These are phyloP conservation scores for Colletotrichum lindemuthianum DNA, from an alignment of 2,329 filamentous ascomycete genomes.

Conservation along the genomic window DNA sequence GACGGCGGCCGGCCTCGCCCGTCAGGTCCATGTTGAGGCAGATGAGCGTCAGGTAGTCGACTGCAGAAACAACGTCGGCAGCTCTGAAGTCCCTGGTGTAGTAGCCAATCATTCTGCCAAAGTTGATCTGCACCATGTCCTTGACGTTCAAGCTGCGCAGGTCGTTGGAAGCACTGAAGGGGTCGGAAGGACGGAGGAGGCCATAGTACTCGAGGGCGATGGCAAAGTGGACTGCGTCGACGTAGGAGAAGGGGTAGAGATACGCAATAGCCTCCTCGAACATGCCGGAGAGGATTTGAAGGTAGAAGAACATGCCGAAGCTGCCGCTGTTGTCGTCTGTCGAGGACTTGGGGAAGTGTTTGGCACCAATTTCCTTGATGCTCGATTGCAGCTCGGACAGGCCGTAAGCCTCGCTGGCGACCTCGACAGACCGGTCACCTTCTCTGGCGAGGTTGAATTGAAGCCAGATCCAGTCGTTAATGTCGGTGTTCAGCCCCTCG, in stretches of 20 bases:
- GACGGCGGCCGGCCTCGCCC: conserved; percentile 78
- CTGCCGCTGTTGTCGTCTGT: conserved; percentile 81
- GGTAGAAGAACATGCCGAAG: conserved; percentile 92
- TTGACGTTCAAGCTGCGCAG: conserved; percentile 73
- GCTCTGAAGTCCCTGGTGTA: conserved; percentile 97
- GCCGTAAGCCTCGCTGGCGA: conserved; percentile 73
- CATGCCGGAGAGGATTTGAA: conserved; percentile 89
- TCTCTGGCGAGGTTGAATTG: conserved; percentile 77
- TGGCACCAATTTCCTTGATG: conserved; percentile 87
- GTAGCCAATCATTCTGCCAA: conserved; percentile 90
- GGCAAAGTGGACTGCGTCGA: conserved; percentile 94
- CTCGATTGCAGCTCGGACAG: conserved; percentile 77
- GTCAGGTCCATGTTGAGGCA: conserved; percentile 89
- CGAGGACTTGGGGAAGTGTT: conserved; percentile 86
- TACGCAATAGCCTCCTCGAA: conserved; percentile 95
- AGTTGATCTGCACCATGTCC: conserved; percentile 86
- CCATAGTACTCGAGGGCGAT: conserved; percentile 91
- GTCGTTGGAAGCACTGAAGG: conserved; percentile 77
- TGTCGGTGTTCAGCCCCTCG: conserved; percentile 70
- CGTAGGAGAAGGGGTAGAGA: conserved; percentile 89
- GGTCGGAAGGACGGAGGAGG: conserved; percentile 86
- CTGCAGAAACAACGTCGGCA: conserved; percentile 86
- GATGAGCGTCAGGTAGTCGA: conserved; percentile 92
- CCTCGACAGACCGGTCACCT: conserved; percentile 70
- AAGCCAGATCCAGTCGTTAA: conserved; percentile 78